Evolutionary conservation across 129 eudicot species (phyloP).

Genomic region (Flaveria sonorensis): DNA sequence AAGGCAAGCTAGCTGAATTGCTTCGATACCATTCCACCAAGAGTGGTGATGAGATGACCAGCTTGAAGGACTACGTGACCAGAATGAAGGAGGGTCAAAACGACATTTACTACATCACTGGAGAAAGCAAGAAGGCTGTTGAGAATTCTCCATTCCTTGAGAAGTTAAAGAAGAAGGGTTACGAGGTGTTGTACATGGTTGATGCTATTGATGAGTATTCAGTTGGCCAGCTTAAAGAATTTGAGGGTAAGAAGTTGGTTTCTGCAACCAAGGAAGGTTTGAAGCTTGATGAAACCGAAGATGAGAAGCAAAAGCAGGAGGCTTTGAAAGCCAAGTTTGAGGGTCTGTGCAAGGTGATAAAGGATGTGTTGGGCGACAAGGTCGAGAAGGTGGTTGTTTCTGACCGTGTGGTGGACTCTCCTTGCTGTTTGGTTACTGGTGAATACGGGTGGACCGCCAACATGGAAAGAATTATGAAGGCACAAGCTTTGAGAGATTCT

Average conservation of each 20-base stretch:
- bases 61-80: constrained; percentile 74
- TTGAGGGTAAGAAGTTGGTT: constrained; percentile 65
- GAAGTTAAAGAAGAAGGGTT: constrained; percentile 72
- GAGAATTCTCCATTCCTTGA: constrained; percentile 81
- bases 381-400: constrained; percentile 42
- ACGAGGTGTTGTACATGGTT: constrained; percentile 74
- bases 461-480: constrained; percentile 34
- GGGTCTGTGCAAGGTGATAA: constrained; percentile 73
- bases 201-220: constrained; percentile 82
- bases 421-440: constrained; percentile 81
- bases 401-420: constrained; percentile 86
- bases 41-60: constrained; percentile 72
- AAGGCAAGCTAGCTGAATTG: constrained; percentile 58
- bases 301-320: constrained; percentile 61
- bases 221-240: constrained; percentile 46
- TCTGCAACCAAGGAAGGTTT: constrained; percentile 55
- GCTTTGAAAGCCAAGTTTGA: constrained; percentile 55
- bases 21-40: constrained; percentile 42
- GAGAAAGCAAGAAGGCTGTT: constrained; percentile 89
- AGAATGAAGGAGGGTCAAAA: constrained; percentile 75
- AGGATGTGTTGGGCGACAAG: constrained; percentile 70
- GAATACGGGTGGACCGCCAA: constrained; percentile 57
- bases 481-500: constrained; percentile 26
- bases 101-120: constrained; percentile 53
- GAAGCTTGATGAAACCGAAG: constrained; percentile 60